Conservation (phyloP, 1,284 basidiomycete species). For the Fomitopsis betulina region DNA sequence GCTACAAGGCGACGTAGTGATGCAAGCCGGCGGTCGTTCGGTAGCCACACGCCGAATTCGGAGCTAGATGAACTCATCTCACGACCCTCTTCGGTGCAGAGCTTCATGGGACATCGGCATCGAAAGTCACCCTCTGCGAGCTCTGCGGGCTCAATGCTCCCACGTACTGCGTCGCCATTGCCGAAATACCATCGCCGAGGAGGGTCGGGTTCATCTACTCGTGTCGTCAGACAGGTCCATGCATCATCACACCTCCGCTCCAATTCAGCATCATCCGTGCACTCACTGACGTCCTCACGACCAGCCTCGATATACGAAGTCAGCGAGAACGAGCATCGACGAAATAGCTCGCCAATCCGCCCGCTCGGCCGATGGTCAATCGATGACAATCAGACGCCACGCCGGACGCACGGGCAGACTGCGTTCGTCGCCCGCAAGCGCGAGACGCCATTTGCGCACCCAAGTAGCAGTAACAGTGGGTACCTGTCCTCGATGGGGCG, state of each 20-base stretch:
- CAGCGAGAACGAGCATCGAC: conserved; percentile 57
- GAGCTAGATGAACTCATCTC: conserved; percentile 72
- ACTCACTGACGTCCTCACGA: conserved; percentile 67
- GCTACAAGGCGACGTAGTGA: conserved; percentile 38
- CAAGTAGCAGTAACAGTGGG: conserved; percentile 32
- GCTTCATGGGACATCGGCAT: conserved; percentile 56
- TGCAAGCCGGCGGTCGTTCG: conserved; percentile 59
- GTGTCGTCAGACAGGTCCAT: conserved; percentile 65
- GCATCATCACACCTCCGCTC: conserved; percentile 50
- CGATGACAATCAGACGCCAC: conserved; percentile 44
- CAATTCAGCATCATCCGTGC: conserved; percentile 69
- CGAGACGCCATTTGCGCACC: conserved; percentile 59
- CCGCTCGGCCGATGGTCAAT: conserved; percentile 34
- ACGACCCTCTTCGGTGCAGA: conserved; percentile 69
- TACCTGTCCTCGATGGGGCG: conserved; percentile 47
- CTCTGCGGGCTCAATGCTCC: conserved; percentile 62
- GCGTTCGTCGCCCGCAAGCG: conserved; percentile 76
- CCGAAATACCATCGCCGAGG: conserved; percentile 63
- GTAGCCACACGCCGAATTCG: conserved; percentile 73
- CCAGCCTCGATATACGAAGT: conserved; percentile 72
- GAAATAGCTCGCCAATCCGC: conserved; percentile 51
- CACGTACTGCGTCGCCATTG: conserved; percentile 62
- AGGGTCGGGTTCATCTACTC: conserved; percentile 72
- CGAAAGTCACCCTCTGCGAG: conserved; percentile 72
- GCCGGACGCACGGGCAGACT: conserved; percentile 38